Evolutionary conservation across 352 stramenopile species (phyloP).

Genomic region (Phytophthora sp.): DNA sequence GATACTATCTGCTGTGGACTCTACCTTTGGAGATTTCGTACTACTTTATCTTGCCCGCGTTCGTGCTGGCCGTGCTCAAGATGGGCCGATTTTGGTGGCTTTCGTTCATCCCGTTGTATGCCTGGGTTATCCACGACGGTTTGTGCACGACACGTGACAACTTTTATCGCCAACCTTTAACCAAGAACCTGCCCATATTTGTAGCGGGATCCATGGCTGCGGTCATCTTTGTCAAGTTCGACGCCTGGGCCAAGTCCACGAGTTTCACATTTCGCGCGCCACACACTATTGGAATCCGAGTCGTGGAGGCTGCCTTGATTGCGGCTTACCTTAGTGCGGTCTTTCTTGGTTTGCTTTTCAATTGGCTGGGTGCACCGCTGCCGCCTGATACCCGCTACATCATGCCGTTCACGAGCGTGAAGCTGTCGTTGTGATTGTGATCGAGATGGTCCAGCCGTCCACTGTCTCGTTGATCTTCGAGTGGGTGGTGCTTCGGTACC

Average conservation of each 20-base stretch:
- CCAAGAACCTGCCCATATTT: slow-evolving; percentile 27
- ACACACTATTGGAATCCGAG: slow-evolving; percentile 5
- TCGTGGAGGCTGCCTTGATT: slow-evolving; percentile 25
- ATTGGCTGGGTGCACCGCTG: slow-evolving; percentile 28
- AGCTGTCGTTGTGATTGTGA: slow-evolving; percentile 39
- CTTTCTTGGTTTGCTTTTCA: slow-evolving; percentile 28
- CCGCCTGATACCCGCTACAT: slow-evolving; percentile 1
- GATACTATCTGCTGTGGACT: slow-evolving; percentile 7
- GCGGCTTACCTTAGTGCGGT: slow-evolving; percentile 6
- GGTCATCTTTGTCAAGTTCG: slow-evolving; percentile 25
- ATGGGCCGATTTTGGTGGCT: slow-evolving; percentile 25
- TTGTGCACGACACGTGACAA: slow-evolving; percentile 13
- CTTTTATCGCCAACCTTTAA: slow-evolving; percentile 17
- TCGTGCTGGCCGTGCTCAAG: no score
- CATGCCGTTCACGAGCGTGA: no score
- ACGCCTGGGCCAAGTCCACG: slow-evolving; percentile 1
- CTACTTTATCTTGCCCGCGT: no score
- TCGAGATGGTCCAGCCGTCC: slow-evolving; percentile 37
- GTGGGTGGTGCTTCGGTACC: slow-evolving; percentile 36
- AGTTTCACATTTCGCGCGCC: slow-evolving; percentile 13
- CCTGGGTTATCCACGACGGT: slow-evolving; percentile 20
- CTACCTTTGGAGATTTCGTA: no score
- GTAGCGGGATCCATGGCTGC: no score
- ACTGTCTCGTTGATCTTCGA: slow-evolving; percentile 31
- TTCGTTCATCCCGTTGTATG: slow-evolving; percentile 16